Percentiles rank a stretch among this genome's conserved stretches.
phyloP scores from a whole-genome alignment of 73 alveolate genomes.

The Stentor roeselii region DNA sequence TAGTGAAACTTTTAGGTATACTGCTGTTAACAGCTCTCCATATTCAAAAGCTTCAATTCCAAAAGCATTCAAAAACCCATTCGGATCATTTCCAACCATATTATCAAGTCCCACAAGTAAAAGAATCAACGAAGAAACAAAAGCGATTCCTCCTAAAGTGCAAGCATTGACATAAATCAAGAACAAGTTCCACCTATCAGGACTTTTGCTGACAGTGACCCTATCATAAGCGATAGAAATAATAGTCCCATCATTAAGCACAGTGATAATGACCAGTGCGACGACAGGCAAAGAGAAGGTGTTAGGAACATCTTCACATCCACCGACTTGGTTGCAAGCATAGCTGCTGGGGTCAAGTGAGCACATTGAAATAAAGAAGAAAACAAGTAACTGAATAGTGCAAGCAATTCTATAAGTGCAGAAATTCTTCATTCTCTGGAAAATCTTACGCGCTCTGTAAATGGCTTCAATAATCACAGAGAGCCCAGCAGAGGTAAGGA shows the following conservation, averaged over 20 bases:
- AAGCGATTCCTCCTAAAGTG: constrained; percentile 1
- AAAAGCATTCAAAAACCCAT: not conserved
- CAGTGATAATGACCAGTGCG: not conserved
- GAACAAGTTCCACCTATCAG: constrained; percentile 7
- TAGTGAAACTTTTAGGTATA: constrained; percentile 6
- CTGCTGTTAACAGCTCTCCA: not conserved
- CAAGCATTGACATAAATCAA: not conserved
- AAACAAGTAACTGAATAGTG: not conserved
- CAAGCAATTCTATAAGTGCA: constrained; percentile 17
- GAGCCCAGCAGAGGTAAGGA: constrained; percentile 18
- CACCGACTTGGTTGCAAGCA: not conserved
- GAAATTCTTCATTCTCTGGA: constrained; percentile 15
- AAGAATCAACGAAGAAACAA: not conserved
- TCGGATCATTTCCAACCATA: not conserved
- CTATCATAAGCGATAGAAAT: constrained; percentile 14
- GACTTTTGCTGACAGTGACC: not conserved
- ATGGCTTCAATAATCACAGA: constrained; percentile 16
- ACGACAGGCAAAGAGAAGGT: constrained; percentile 11
- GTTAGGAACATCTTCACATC: not conserved
- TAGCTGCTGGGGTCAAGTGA: not conserved
- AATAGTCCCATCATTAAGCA: not conserved
- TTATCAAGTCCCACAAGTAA: not conserved
- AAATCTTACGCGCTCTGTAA: not conserved
- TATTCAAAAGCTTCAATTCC: not conserved
- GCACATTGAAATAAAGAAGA: constrained; percentile 17